These are phyloP conservation scores for Aspergillus sclerotialis DNA, from an alignment of 2,329 filamentous ascomycete genomes.

Conservation along the genomic window DNA sequence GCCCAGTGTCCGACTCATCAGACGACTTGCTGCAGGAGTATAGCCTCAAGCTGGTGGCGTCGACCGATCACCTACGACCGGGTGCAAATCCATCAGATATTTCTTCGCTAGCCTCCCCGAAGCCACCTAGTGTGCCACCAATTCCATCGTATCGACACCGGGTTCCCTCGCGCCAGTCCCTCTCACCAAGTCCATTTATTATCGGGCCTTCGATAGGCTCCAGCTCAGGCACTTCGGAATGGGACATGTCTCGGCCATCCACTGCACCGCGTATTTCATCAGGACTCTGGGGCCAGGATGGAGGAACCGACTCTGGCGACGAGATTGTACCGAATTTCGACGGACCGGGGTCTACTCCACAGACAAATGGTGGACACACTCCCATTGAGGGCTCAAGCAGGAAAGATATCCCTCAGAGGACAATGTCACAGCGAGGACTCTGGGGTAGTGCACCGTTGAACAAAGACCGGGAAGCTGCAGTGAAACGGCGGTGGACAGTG, in stretches of 20 bases:
- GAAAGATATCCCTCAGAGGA: slow-evolving; percentile 20
- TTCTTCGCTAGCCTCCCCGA: slow-evolving; percentile 17
- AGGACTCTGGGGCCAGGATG: slow-evolving; percentile 31
- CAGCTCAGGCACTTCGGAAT: slow-evolving; percentile 12
- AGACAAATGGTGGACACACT: background rate
- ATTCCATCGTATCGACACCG: slow-evolving; percentile 28
- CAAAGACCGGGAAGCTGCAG: slow-evolving; percentile 19
- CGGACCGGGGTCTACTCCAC: slow-evolving; percentile 13
- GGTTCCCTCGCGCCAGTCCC: slow-evolving; percentile 17
- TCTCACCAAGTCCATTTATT: slow-evolving; percentile 19
- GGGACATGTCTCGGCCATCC: slow-evolving; percentile 17
- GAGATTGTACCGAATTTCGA: slow-evolving; percentile 33
- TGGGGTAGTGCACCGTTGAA: slow-evolving; percentile 28
- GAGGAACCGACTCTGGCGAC: slow-evolving; percentile 17
- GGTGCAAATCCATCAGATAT: slow-evolving; percentile 29
- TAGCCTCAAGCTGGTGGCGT: slow-evolving; percentile 53
- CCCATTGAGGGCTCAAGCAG: slow-evolving; percentile 6
- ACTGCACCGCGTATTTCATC: slow-evolving; percentile 15
- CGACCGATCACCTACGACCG: slow-evolving; percentile 54
- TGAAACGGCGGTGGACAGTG: slow-evolving; percentile 33
- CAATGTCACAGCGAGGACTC: slow-evolving; percentile 28
- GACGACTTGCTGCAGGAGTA: slow-evolving; percentile 44
- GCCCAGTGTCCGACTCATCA: too few relatives aligned
- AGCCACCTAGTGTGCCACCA: slow-evolving; percentile 13
- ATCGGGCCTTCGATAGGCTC: slow-evolving; percentile 15